Evolutionary conservation across 2,329 filamentous ascomycete genomes (phyloP).

Genomic region (Penicillium sp.): DNA sequence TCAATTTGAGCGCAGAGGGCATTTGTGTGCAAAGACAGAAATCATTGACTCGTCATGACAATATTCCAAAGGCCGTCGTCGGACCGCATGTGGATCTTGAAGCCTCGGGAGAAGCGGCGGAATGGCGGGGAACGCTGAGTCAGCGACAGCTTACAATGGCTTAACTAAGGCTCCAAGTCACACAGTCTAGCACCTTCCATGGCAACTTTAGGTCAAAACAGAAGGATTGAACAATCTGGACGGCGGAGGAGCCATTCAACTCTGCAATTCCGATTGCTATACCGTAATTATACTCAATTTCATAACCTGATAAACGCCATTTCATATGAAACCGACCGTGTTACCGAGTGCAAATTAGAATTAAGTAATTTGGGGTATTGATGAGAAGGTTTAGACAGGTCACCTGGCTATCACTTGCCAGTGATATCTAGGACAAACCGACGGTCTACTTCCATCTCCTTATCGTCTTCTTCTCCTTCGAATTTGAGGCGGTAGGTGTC

Average conservation of each 20-base stretch:
- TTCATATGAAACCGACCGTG: background rate
- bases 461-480: conserved; percentile 76
- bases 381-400: background rate
- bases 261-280: background rate
- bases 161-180: conserved; percentile 11
- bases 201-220: background rate
- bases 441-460: conserved; percentile 75
- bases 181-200: conserved; percentile 20
- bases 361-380: conserved; percentile 1
- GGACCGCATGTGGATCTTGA: conserved; percentile 20
- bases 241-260: background rate
- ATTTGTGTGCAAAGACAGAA: background rate
- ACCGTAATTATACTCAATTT: background rate
- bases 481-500: conserved; percentile 67
- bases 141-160: conserved; percentile 16
- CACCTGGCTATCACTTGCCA: conserved; percentile 41
- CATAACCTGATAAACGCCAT: conserved; percentile 1
- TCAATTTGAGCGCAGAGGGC: background rate
- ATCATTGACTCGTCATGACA: conserved; percentile 7
- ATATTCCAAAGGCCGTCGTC: conserved; percentile 9
- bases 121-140: conserved; percentile 25
- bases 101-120: conserved; percentile 23
- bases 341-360: conserved; percentile 5
- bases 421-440: conserved; percentile 78
- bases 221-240: background rate